Evolutionary conservation across 208 protist species (phyloP).

Genomic region (Porcisia hertigi): DNA sequence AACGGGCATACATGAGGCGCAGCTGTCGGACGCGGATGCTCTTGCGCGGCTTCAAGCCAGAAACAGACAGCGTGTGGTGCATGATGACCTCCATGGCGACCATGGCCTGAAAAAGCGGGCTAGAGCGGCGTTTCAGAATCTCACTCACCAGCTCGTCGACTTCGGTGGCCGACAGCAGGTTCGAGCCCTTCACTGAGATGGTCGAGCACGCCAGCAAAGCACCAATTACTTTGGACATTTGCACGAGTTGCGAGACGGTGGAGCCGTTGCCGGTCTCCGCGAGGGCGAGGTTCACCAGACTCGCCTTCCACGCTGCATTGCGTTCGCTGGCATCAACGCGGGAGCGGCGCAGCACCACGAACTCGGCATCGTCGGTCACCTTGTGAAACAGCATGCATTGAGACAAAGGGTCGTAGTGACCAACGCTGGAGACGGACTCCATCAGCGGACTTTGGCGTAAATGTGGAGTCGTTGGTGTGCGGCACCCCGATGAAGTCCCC

Average conservation of each 20-base stretch:
- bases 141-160: slow-evolving; percentile 46
- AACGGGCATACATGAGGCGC: slow-evolving; percentile 55
- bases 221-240: slow-evolving; percentile 69
- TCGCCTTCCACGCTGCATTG: slow-evolving; percentile 44
- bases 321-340: slow-evolving; percentile 32
- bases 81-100: slow-evolving; percentile 75
- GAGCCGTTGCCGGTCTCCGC: slow-evolving; percentile 40
- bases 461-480: slow-evolving; percentile 39
- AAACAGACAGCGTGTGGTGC: slow-evolving; percentile 48
- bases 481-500: slow-evolving; percentile 36
- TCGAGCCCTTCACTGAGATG: slow-evolving; percentile 32
- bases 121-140: slow-evolving; percentile 42
- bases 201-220: slow-evolving; percentile 56
- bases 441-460: slow-evolving; percentile 58
- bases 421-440: slow-evolving; percentile 54
- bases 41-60: slow-evolving; percentile 22
- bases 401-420: slow-evolving; percentile 66
- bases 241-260: slow-evolving; percentile 51
- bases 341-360: slow-evolving; percentile 54
- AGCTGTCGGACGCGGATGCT: slow-evolving; percentile 46
- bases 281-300: slow-evolving; percentile 49
- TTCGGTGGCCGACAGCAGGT: slow-evolving; percentile 37
- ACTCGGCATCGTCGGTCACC: slow-evolving; percentile 63
- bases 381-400: slow-evolving; percentile 64
- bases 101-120: slow-evolving; percentile 53